Conservation (phyloP, 140 eudicot genomes). For the Cichorium intybus region DNA sequence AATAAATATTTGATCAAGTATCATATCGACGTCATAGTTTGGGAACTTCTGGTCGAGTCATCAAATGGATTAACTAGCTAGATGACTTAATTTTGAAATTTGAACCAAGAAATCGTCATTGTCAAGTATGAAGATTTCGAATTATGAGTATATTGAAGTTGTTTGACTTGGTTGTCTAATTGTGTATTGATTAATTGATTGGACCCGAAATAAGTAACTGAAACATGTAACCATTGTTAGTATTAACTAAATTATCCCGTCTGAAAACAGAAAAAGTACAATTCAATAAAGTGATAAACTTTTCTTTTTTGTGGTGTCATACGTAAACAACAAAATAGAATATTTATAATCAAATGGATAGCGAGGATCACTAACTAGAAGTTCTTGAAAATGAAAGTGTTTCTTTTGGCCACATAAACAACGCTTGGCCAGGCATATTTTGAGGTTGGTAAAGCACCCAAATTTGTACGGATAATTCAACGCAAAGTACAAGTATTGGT, state of each 20-base stretch:
- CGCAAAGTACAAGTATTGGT: not conserved
- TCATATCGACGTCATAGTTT: not conserved
- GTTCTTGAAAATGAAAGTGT: constrained; percentile 1
- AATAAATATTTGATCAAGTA: not conserved
- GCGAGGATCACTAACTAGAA: constrained; percentile 7
- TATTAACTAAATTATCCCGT: not conserved
- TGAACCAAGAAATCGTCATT: too few relatives aligned
- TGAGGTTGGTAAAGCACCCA: constrained; percentile 7
- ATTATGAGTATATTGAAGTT: not conserved
- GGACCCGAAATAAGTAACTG: too few relatives aligned
- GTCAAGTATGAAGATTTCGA: not conserved
- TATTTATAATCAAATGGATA: not conserved
- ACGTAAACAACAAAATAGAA: not conserved
- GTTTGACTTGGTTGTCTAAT: not conserved
- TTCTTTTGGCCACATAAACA: constrained; percentile 21
- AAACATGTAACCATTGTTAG: not conserved
- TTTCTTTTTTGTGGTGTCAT: not conserved
- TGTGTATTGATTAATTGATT: too few relatives aligned
- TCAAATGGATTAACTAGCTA: not conserved
- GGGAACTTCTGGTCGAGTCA: not conserved
- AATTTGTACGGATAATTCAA: constrained; percentile 7
- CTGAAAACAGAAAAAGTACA: not conserved
- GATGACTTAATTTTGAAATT: too few relatives aligned
- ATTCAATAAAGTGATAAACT: not conserved
- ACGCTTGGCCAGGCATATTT: constrained; percentile 18